Evolutionary conservation across 1,284 basidiomycete species (phyloP), one percentile per base, ranked within the genome.

Genomic region (Ganoderma meredithae): DNA sequence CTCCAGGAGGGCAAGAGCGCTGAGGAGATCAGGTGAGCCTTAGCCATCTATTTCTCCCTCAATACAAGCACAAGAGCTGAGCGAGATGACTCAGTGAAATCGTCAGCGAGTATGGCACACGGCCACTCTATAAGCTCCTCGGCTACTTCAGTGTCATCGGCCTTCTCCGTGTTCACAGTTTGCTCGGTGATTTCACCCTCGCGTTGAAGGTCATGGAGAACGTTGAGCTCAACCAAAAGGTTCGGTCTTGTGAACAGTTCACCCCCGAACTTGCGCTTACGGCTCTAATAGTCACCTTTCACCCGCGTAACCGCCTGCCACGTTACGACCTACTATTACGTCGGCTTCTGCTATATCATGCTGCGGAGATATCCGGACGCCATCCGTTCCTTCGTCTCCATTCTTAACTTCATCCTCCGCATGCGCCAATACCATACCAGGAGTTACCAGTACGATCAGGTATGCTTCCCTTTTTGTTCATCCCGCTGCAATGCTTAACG

Each of bases 141-240:
- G 97, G 97, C 31, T 98, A 98, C 84, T 99, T 99, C 83, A 96
- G 95, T 75, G 88, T 99, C 76, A 94, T 99, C 76, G 97, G 97
- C 62, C 89, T 99, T 36, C 86, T 99, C 47, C 94, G 97, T 31
- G 97, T 99, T 0, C 97, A 99, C 80, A 95, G 96, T 65, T 88
- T 99, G 19, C 89, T 99, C 31, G 97, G 97, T 53, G 97, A 99
- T 82, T 98, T 97, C 80, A 99, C 92, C 13, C 89, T 99, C 27
- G 97, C 95, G 0, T 85, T 99, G 70, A 97, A 98, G 81, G 93
- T 98, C 67, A 93, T 99, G 89, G 95, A 98, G 79, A 91, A 94
- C 75, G 92, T 98, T 65, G 94, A 98, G 79, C 86, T 98, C 56
- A 93, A 90, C 77, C 92, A 94, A 83, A 95, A 94, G 82, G 91